Base-by-base conservation (phyloP, 306 rosid species). In the Cucurbita ficifolia region DNA sequence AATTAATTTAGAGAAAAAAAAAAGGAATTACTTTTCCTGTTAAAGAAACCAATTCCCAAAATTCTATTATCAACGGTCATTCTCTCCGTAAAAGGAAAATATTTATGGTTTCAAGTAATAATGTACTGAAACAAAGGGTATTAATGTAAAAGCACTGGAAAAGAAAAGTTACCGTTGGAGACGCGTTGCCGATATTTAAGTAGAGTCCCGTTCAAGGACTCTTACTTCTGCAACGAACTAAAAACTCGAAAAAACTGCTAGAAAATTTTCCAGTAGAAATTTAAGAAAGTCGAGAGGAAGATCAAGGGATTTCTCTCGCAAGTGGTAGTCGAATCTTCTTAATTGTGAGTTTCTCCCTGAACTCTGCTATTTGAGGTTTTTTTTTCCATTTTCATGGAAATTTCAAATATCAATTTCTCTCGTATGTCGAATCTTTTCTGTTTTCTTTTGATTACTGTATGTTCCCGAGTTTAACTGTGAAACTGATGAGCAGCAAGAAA, bases 91-190 rank as follows among this genome's bases (percentile, higher is more conserved):
- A 45, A 64, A 9, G 2, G 16, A 59, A 59, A 13, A n/a, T 7
- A 16, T 10, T 18, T 1, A 18, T 40, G 71, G 55, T 14, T 12
- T 45, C 3, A 22, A n/a, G 39, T 22, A 22, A 68, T 22, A 22
- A 4, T 1, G 42, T 3, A 46, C 4, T 7, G 21, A 24, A 14
- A 48, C 0, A 5, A 69, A 69, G 73, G 73, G 43, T 16, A 69
- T 69, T 16, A 69, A 22, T 14, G 73, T n/a, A 46, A 69, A 1
- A 7, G 2, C 18, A 22, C 42, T 19, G 3, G 18, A 65, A 43
- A 69, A 48, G 14, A 18, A 69, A 68, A 24, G 56, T 69, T 69
- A 69, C 73, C 73, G 73, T 69, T 69, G 73, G 73, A 48, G 42
- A 16, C 21, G 14, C 43, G 38, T 24, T 45, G 39, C 40, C 11